Conservation (phyloP, 768 basidiomycete species). For the Gloeophyllum trabeum region DNA sequence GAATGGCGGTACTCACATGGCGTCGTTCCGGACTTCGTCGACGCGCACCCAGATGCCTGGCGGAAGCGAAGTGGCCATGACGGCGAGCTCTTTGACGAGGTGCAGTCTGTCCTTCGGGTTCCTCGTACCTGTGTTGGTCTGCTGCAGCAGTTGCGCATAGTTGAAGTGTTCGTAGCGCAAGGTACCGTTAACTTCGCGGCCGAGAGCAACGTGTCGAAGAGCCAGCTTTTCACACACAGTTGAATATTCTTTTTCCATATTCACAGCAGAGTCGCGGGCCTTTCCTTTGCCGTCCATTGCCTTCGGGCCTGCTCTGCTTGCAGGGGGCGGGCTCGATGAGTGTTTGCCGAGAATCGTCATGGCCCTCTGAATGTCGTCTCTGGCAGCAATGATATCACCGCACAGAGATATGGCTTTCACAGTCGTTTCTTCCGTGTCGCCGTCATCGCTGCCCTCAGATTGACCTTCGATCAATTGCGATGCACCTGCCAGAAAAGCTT, state of each 20-base stretch:
- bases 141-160: constrained; percentile 19
- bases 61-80: constrained; percentile 44
- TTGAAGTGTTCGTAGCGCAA: constrained; percentile 19
- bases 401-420: constrained; percentile 34
- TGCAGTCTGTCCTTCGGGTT: constrained; percentile 35
- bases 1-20: constrained; percentile 26
- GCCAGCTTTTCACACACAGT: constrained; percentile 34
- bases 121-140: constrained; percentile 26
- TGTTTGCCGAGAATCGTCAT: constrained; percentile 27
- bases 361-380: constrained; percentile 36
- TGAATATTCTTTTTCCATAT: constrained; percentile 28
- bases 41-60: constrained; percentile 45
- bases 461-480: constrained; percentile 24
- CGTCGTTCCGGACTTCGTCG: constrained; percentile 47
- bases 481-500: constrained; percentile 36
- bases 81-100: constrained; percentile 45
- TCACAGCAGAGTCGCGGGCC: constrained; percentile 19
- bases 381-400: constrained; percentile 39
- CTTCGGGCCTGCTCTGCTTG: constrained; percentile 1
- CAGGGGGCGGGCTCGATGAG: not conserved
- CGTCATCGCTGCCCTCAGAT: constrained; percentile 10
- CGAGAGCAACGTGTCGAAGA: constrained; percentile 30
- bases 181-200: constrained; percentile 11
- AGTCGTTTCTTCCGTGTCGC: constrained; percentile 23
- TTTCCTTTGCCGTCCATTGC: constrained; percentile 10